These are phyloP conservation scores for Onygena corvina DNA, from an alignment of 2,329 filamentous ascomycete species.

Conservation along the genomic window DNA sequence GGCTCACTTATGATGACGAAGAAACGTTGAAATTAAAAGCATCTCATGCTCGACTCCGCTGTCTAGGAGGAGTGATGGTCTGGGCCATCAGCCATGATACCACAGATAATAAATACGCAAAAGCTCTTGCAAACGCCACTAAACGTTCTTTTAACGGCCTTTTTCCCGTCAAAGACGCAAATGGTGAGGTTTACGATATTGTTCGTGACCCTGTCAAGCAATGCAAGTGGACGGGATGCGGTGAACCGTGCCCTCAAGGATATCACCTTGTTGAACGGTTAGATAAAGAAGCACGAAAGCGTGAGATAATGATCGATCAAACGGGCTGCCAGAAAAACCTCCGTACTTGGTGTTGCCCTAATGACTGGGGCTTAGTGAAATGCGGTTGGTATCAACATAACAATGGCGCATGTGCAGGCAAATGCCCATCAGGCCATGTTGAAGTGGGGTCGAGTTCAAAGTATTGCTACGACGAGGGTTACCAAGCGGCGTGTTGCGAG, in stretches of 20 bases:
- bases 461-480: slow-evolving; percentile 1
- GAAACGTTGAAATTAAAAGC: slow-evolving; percentile 28
- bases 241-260: not conserved
- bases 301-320: slow-evolving; percentile 7
- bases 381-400: slow-evolving; percentile 3
- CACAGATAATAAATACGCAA: not conserved
- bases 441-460: slow-evolving; percentile 8
- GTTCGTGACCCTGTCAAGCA: not conserved
- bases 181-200: not conserved
- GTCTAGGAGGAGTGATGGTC: slow-evolving; percentile 21
- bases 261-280: not conserved
- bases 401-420: not conserved
- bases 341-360: slow-evolving; percentile 6
- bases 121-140: not conserved
- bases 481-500: slow-evolving; percentile 9
- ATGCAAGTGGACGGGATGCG: not conserved
- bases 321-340: not conserved
- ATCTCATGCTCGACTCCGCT: slow-evolving; percentile 23
- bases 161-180: not conserved
- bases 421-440: not conserved
- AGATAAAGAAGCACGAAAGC: not conserved
- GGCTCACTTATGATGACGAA: slow-evolving; percentile 33
- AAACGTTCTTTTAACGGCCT: not conserved
- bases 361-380: not conserved
- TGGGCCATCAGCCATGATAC: slow-evolving; percentile 15